Evolutionary conservation across 805 yeast genomes (phyloP).

Genomic region (Teunomyces aglyptinius): DNA sequence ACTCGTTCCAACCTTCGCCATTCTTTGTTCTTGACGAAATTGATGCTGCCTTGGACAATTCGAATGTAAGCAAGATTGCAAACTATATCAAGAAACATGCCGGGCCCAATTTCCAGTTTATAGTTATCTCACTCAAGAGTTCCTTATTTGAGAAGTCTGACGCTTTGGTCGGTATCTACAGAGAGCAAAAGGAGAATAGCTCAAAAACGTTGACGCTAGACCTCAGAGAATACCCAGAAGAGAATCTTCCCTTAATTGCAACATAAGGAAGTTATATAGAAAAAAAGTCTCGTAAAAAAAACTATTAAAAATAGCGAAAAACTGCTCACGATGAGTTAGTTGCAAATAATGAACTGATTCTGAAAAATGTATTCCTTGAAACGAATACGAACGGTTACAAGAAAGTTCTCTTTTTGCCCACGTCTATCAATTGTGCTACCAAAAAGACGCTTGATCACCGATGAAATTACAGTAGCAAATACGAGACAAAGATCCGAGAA

Average conservation of each 20-base stretch:
- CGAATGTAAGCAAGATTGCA: constrained; percentile 86
- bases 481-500: background rate
- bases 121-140: constrained; percentile 88
- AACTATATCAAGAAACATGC: constrained; percentile 74
- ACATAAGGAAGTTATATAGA: background rate
- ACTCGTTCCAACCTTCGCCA: constrained; percentile 89
- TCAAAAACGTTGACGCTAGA: constrained; percentile 75
- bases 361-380: background rate
- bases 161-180: constrained; percentile 87
- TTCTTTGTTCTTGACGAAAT: constrained; percentile 95
- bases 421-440: background rate
- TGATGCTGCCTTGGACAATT: constrained; percentile 95
- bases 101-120: constrained; percentile 80
- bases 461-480: background rate
- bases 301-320: background rate
- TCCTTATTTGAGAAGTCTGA: constrained; percentile 85
- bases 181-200: constrained; percentile 72
- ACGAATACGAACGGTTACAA: constrained; percentile 1
- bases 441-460: constrained; percentile 1
- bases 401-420: background rate
- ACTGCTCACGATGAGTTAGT: constrained; percentile 2
- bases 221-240: constrained; percentile 57
- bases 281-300: background rate
- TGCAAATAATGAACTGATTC: constrained; percentile 3
- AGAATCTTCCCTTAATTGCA: constrained; percentile 8